These are phyloP conservation scores for Coniferiporia weirii DNA, from an alignment of 1,284 basidiomycete genomes.

Conservation along the genomic window DNA sequence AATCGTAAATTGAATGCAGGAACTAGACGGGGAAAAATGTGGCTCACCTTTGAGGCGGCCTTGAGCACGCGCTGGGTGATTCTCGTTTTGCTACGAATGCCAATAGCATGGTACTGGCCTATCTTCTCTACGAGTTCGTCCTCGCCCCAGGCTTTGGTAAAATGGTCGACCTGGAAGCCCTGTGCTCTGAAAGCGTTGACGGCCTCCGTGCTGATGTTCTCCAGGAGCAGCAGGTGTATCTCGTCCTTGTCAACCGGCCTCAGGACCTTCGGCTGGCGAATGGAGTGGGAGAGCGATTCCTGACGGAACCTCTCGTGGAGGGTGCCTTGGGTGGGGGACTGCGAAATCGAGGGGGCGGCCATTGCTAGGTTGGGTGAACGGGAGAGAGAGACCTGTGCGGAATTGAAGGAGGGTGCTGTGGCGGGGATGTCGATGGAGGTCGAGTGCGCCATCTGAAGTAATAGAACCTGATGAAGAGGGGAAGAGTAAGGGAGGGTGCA, in stretches of 20 bases:
- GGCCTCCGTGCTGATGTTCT: slow-evolving; percentile 94
- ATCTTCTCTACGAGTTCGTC: slow-evolving; percentile 89
- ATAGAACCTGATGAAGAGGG: neutral
- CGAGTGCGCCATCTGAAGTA: slow-evolving; percentile 8
- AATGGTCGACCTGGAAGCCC: slow-evolving; percentile 93
- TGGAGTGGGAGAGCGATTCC: slow-evolving; percentile 24
- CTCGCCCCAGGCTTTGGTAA: slow-evolving; percentile 83
- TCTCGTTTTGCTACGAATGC: slow-evolving; percentile 97
- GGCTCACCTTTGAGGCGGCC: slow-evolving; percentile 70
- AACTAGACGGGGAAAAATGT: slow-evolving; percentile 8
- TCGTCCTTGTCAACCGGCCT: slow-evolving; percentile 76
- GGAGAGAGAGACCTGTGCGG: slow-evolving; percentile 31
- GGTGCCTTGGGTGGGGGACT: slow-evolving; percentile 38
- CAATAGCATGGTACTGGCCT: slow-evolving; percentile 87
- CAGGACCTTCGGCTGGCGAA: slow-evolving; percentile 61
- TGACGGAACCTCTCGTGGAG: slow-evolving; percentile 44
- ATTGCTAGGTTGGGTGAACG: slow-evolving; percentile 30
- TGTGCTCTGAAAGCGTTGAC: slow-evolving; percentile 77
- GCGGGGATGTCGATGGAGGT: slow-evolving; percentile 9
- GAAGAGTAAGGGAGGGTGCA: neutral
- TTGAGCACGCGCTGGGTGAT: slow-evolving; percentile 89
- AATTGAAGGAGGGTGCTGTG: neutral
- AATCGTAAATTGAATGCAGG: slow-evolving; percentile 3
- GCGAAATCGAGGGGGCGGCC: slow-evolving; percentile 39
- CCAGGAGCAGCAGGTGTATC: slow-evolving; percentile 78